Percentiles rank a stretch among this genome's conserved stretches.
These are phyloP conservation scores for Melanopsichium pennsylvanicum DNA, from an alignment of 1,284 basidiomycete genomes.

Conservation along the genomic window DNA sequence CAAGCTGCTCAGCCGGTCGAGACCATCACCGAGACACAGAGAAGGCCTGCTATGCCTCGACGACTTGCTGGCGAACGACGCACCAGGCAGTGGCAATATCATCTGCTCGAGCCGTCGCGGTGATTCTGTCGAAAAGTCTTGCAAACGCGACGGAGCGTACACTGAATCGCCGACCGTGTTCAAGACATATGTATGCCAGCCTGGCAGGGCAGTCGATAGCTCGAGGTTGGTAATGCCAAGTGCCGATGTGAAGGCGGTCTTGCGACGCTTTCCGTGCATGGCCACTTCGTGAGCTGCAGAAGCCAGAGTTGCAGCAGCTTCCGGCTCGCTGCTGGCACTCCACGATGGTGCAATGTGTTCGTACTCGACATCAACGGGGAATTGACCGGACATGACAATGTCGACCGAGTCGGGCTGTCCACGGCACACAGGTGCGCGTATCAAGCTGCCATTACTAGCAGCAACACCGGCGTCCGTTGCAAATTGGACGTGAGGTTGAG, in stretches of 20 bases:
- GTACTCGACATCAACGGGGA: constrained; percentile 46
- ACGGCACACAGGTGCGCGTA: constrained; percentile 81
- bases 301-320: constrained; percentile 37
- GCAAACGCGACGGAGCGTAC: constrained; percentile 70
- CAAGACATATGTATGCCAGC: constrained; percentile 86
- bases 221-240: constrained; percentile 83
- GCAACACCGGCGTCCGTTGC: constrained; percentile 36
- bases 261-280: constrained; percentile 32
- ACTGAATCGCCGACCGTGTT: constrained; percentile 84
- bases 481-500: constrained; percentile 71
- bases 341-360: constrained; percentile 36
- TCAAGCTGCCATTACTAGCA: constrained; percentile 56
- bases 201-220: constrained; percentile 79
- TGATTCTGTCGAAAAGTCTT: constrained; percentile 69
- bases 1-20: constrained; percentile 26
- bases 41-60: constrained; percentile 70
- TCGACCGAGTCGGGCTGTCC: constrained; percentile 80
- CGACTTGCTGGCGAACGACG: constrained; percentile 20
- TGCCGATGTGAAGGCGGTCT: constrained; percentile 79
- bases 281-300: constrained; percentile 53
- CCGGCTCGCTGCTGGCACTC: constrained; percentile 25
- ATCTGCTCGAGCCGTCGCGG: constrained; percentile 52
- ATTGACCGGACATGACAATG: constrained; percentile 77
- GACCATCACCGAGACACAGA: constrained; percentile 70
- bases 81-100: constrained; percentile 51